phyloP scores from a whole-genome alignment of 345 rosid species.

The Microcos paniculata region DNA sequence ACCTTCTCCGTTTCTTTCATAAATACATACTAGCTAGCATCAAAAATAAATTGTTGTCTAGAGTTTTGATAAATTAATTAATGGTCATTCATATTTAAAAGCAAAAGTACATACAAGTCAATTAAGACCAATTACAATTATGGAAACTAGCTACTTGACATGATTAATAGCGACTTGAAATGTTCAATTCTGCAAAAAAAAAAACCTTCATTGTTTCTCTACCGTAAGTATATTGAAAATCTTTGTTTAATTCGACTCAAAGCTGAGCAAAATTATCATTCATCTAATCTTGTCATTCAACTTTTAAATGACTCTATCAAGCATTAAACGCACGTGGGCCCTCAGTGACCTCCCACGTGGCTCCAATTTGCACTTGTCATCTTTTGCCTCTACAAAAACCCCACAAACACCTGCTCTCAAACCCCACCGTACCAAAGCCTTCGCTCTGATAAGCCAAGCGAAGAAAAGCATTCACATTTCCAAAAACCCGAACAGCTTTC shows the following conservation, averaged over 20 bases:
- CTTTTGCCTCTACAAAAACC: conserved; percentile 8
- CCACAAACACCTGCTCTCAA: not conserved
- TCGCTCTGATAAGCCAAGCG: not conserved
- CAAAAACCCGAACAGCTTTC: not conserved
- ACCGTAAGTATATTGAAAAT: not conserved
- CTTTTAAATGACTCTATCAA: not conserved
- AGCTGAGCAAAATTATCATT: conserved; percentile 13
- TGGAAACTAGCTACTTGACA: too few species aligned
- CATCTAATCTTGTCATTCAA: not conserved
- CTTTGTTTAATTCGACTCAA: not conserved
- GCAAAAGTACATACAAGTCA: too few species aligned
- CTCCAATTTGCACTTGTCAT: not conserved
- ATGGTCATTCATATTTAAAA: too few species aligned
- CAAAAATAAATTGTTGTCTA: too few species aligned
- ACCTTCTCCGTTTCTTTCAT: too few species aligned
- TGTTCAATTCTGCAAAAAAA: not conserved
- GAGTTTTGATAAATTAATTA: too few species aligned
- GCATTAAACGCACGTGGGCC: conserved; percentile 10
- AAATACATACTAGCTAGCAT: too few species aligned
- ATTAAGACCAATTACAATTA: too few species aligned
- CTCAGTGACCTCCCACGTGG: conserved; percentile 8
- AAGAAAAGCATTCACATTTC: not conserved
- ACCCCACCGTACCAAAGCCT: not conserved
- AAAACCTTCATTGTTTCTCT: not conserved
- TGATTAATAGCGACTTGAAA: not conserved